phyloP scores from a whole-genome alignment of 2,329 filamentous ascomycete species.

The Aureobasidium namibiae region DNA sequence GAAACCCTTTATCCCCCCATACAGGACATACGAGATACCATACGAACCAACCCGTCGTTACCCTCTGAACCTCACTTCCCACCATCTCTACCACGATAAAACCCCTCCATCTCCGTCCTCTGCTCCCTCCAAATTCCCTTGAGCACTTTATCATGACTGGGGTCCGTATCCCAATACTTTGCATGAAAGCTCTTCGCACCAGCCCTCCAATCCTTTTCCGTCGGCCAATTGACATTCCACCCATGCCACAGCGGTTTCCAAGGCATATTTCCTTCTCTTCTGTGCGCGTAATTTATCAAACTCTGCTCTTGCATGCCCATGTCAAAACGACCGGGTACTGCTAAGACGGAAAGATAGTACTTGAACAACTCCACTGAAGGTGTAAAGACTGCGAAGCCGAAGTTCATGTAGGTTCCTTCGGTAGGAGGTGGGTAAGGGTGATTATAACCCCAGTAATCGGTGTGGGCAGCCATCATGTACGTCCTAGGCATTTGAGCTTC shows the following conservation, averaged over 20 bases:
- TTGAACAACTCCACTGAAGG: conserved; percentile 27
- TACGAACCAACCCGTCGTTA: neutral
- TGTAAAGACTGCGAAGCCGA: conserved; percentile 32
- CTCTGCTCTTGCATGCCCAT: conserved; percentile 30
- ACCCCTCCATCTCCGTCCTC: conserved; percentile 30
- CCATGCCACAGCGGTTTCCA: conserved; percentile 31
- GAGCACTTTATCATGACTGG: conserved; percentile 26
- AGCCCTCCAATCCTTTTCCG: conserved; percentile 27
- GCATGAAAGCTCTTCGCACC: conserved; percentile 31
- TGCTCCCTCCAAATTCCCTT: conserved; percentile 29
- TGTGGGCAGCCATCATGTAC: conserved; percentile 32
- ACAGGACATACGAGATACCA: too few relatives aligned
- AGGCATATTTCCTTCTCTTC: conserved; percentile 32
- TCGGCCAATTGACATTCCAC: conserved; percentile 35
- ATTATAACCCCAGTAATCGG: conserved; percentile 20
- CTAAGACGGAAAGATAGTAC: conserved; percentile 29
- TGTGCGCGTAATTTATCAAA: conserved; percentile 33
- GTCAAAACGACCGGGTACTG: conserved; percentile 27
- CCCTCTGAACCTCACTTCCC: too few relatives aligned
- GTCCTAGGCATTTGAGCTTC: conserved; percentile 29
- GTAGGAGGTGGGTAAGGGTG: conserved; percentile 22
- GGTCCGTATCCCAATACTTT: conserved; percentile 33
- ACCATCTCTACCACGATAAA: conserved; percentile 23
- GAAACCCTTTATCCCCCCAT: too few relatives aligned
- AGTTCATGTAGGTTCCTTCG: conserved; percentile 25